Percentiles rank a stretch among this genome's conserved stretches.
Evolutionary conservation across 768 basidiomycete genomes (phyloP).

Genomic region (Mycena rebaudengoi): DNA sequence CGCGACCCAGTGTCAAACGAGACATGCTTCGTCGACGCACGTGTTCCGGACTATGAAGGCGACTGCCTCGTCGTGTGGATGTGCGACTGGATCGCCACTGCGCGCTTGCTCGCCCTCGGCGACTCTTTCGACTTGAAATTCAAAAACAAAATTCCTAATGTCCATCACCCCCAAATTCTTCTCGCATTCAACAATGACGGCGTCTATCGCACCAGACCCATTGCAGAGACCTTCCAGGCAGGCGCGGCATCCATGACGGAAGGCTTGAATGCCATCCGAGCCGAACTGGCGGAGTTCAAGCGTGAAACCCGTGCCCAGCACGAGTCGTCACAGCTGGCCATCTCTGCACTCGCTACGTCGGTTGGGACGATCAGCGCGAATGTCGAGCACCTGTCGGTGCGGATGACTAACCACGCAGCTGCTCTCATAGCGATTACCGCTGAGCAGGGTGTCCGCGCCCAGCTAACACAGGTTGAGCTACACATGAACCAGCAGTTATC

Average conservation of each 20-base stretch:
- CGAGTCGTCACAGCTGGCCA: neutral
- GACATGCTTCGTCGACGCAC: neutral
- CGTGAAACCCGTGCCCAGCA: neutral
- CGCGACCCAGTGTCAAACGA: neutral
- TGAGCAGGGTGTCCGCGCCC: neutral
- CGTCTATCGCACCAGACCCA: neutral
- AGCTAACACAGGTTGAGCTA: neutral
- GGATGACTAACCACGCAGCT: neutral
- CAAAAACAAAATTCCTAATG: neutral
- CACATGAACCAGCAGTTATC: neutral
- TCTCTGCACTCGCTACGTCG: neutral
- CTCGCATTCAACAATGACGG: slow-evolving; percentile 1
- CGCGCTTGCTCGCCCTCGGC: neutral
- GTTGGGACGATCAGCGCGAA: neutral
- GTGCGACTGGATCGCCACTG: neutral
- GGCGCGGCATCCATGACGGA: neutral
- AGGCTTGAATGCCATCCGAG: neutral
- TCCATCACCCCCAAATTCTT: neutral
- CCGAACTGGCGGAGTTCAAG: neutral
- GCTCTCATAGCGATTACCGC: neutral
- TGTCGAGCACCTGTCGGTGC: neutral
- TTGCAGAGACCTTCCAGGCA: neutral
- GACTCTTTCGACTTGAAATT: neutral
- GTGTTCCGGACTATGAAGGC: neutral
- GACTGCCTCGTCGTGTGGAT: neutral